Base-by-base conservation (phyloP, 2,329 filamentous ascomycete species). In the Zopfia rhizophila region DNA sequence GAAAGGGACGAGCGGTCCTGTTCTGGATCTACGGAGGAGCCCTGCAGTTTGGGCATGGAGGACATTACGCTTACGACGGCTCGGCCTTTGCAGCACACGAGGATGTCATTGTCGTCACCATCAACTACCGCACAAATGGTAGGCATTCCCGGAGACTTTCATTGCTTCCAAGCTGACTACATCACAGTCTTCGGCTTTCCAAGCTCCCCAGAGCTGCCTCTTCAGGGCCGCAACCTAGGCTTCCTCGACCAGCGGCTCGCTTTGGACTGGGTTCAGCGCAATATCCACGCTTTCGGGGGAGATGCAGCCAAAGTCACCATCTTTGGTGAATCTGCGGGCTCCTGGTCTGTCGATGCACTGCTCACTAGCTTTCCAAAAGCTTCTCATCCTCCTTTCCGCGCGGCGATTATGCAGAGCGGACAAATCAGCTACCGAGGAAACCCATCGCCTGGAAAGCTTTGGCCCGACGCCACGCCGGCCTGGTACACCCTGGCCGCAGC, bases 191-290 rank as follows among this genome's bases (percentile, higher is more conserved):
- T 68, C 32, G 65, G 65, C 12, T 63, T 66, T 12, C 60, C 63
- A 32, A 47, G 32, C 16, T 52, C 60, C 7, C 55, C 63, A 2
- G 55, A 56, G 8, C 33, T 68, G 3, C 47, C 59, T 4, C 13
- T 59, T 7, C 40, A 53, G 10, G 54, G 49, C 14, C 53, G 48
- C 1, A 83, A 83, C 44, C 68, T 78, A 16, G 81, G 79, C 2
- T 80, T 82, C 60, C 81, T 80, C 69, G 81, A 83, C 40, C 80
- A 82, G 48, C 72, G 80, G n/a, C 59, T 75, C 14, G 81, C 79
- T 3, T 66, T 83, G 1, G 76, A 82, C 56, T 83, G 81, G 81
- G 80, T 78, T 2, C 70, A 74, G 40, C 72, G 75, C 19, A 78
- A 81, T 45, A 76, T 81, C 24, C 58, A 59, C 12, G 65, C 73